A percentile compares a stretch with the other conserved stretches of the same genome.
Conservation (phyloP, 148 eudicot genomes). For the Vaccinium vitisidaea region DNA sequence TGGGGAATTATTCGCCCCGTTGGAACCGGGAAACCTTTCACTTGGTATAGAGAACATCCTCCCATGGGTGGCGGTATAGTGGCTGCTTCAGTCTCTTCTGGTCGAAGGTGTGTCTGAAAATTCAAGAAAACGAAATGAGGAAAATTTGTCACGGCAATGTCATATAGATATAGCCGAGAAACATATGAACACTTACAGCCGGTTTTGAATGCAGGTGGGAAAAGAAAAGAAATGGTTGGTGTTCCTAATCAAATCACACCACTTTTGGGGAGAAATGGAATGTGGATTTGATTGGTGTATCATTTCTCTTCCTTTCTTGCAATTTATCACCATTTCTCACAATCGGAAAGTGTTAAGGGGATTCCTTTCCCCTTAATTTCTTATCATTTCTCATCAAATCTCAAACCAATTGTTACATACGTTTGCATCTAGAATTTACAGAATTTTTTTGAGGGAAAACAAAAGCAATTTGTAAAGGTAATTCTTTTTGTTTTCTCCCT, state of each 20-base stretch:
- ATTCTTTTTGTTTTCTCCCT: background rate
- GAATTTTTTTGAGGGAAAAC: background rate
- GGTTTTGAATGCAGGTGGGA: background rate
- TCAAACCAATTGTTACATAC: background rate
- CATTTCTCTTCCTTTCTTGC: background rate
- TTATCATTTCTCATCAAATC: background rate
- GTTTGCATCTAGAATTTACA: background rate
- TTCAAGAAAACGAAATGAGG: slow-evolving; percentile 11
- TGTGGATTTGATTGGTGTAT: background rate
- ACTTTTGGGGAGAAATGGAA: background rate
- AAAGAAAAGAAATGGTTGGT: background rate
- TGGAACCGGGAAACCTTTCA: slow-evolving; percentile 33
- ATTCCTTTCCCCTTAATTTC: background rate
- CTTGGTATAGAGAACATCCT: slow-evolving; percentile 97
- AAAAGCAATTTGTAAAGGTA: background rate
- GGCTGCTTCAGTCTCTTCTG: slow-evolving; percentile 99
- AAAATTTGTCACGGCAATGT: background rate
- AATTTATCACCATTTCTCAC: background rate
- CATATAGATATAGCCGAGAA: background rate
- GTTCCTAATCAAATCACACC: background rate
- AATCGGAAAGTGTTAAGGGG: background rate
- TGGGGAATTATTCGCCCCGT: slow-evolving; percentile 12
- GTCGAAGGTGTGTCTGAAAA: slow-evolving; percentile 90
- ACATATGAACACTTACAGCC: background rate
- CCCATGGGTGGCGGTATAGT: slow-evolving; percentile 98